Evolutionary conservation across 345 rosid species (phyloP).

Genomic region (Orychophragmus violaceus): DNA sequence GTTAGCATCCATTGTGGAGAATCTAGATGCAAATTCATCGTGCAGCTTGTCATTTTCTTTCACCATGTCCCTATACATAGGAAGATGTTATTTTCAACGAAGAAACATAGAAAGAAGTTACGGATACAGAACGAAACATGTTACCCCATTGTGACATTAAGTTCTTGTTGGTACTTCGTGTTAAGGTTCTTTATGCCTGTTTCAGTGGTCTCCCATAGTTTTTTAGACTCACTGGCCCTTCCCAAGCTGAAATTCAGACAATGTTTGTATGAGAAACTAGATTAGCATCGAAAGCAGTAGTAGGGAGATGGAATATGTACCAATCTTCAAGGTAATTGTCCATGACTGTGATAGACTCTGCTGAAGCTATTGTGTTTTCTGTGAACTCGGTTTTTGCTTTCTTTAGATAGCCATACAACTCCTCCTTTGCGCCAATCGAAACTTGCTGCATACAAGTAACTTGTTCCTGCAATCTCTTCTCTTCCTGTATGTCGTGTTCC

Average conservation of each 20-base stretch:
- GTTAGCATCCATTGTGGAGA: conserved; percentile 42
- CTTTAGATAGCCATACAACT: conserved; percentile 41
- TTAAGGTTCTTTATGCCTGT: conserved; percentile 33
- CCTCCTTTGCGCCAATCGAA: conserved; percentile 45
- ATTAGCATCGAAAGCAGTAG: neutral
- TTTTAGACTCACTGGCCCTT: conserved; percentile 37
- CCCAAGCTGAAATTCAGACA: conserved; percentile 43
- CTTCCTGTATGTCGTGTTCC: conserved; percentile 39
- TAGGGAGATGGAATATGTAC: conserved; percentile 29
- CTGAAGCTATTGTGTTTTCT: conserved; percentile 55
- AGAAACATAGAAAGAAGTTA: neutral
- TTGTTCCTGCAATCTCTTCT: conserved; percentile 47
- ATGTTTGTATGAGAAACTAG: neutral
- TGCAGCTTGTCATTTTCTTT: conserved; percentile 31
- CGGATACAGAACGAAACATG: conserved; percentile 30
- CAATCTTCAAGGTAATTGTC: conserved; percentile 56
- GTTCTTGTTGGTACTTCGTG: conserved; percentile 25
- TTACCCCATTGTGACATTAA: conserved; percentile 10
- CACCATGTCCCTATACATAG: conserved; percentile 42
- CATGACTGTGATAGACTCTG: conserved; percentile 49
- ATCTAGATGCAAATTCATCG: conserved; percentile 41
- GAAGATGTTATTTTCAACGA: neutral
- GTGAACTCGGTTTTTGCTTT: conserved; percentile 41
- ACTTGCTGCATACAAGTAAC: conserved; percentile 56
- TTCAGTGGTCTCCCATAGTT: conserved; percentile 51